phyloP scores from a whole-genome alignment of 805 yeast genomes.

The Saccharomycopsis capsularis region DNA sequence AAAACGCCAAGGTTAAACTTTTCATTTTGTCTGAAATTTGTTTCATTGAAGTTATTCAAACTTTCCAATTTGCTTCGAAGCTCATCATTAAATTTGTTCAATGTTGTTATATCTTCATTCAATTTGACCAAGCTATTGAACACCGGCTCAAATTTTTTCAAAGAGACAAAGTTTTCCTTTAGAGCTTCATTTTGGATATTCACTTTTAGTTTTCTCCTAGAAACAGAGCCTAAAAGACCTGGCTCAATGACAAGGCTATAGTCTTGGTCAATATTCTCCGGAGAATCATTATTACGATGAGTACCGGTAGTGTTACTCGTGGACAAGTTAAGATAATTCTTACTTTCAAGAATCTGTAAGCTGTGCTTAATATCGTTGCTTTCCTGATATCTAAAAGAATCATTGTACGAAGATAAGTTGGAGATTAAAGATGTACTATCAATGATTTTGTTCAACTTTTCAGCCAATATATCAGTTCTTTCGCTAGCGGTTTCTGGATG shows the following conservation, averaged over 20 bases:
- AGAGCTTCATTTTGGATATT: slow-evolving; percentile 55
- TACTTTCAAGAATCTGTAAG: slow-evolving; percentile 7
- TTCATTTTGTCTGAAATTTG: slow-evolving; percentile 20
- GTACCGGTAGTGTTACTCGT: neutral
- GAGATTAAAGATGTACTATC: slow-evolving; percentile 5
- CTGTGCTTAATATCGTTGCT: slow-evolving; percentile 3
- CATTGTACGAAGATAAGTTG: neutral
- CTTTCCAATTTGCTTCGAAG: slow-evolving; percentile 13
- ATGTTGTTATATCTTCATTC: slow-evolving; percentile 6
- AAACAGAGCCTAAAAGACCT: slow-evolving; percentile 47
- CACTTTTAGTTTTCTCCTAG: slow-evolving; percentile 53
- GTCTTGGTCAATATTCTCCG: neutral
- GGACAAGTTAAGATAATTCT: slow-evolving; percentile 9
- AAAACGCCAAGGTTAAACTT: slow-evolving; percentile 18
- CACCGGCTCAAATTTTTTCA: slow-evolving; percentile 39
- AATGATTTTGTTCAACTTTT: slow-evolving; percentile 11
- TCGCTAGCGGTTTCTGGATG: neutral
- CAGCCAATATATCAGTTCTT: slow-evolving; percentile 3
- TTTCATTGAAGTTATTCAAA: slow-evolving; percentile 21
- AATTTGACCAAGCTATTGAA: slow-evolving; percentile 22
- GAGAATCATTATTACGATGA: too few species aligned
- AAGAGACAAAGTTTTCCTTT: slow-evolving; percentile 44
- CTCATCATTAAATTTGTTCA: slow-evolving; percentile 12
- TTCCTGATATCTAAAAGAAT: neutral
- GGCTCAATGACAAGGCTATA: slow-evolving; percentile 22